These are phyloP conservation scores for Rhizopogon sp. DNA, from an alignment of 768 basidiomycete genomes.

Conservation along the genomic window DNA sequence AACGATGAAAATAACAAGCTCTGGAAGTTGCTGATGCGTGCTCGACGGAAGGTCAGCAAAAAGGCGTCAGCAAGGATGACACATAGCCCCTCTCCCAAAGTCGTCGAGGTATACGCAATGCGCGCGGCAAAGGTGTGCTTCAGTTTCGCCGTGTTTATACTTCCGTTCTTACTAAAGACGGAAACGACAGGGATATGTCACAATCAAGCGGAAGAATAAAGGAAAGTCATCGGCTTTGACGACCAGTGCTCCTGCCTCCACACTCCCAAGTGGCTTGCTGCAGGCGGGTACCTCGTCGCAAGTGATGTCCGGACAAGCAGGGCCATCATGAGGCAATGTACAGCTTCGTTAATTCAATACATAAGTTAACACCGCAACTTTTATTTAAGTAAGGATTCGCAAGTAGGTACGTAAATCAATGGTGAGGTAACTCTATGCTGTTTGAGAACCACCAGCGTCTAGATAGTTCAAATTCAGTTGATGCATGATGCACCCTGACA, in stretches of 20 bases:
- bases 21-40: neutral
- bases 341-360: too few species aligned
- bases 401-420: too few species aligned
- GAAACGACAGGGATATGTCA: neutral
- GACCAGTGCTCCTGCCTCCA: neutral
- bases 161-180: neutral
- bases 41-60: neutral
- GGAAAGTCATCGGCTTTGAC: neutral
- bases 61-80: neutral
- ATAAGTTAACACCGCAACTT: too few species aligned
- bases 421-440: too few species aligned
- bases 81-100: neutral
- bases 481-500: too few species aligned
- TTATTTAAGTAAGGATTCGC: too few species aligned
- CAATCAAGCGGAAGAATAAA: neutral
- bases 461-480: too few species aligned
- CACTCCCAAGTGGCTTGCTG: neutral
- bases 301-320: too few species aligned
- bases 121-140: too few species aligned
- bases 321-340: too few species aligned
- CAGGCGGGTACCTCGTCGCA: too few species aligned
- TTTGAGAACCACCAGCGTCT: too few species aligned
- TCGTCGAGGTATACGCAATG: neutral
- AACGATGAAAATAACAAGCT: neutral
- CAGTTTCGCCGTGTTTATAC: neutral